Conservation (phyloP, 108 stramenopile genomes). For the Discostella stelligeroides region DNA sequence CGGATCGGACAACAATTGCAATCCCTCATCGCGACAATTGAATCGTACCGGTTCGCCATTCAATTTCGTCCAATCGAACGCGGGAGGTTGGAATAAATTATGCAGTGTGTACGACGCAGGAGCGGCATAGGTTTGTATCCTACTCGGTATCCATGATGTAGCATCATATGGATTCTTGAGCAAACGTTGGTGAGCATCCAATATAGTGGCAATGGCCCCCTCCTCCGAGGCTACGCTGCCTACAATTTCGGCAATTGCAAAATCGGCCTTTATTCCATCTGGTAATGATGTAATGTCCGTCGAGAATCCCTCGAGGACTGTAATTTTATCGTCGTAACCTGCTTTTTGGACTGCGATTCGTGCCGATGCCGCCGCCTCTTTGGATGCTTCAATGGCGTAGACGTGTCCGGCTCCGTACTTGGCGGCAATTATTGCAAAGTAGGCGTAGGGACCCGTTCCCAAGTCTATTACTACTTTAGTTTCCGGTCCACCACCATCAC, state of each 20-base stretch:
- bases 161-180: conserved; percentile 54
- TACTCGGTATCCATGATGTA: conserved; percentile 58
- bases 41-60: conserved; percentile 67
- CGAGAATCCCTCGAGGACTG: conserved; percentile 68
- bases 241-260: conserved; percentile 65
- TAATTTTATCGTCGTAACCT: conserved; percentile 57
- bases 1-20: conserved; percentile 62
- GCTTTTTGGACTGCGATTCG: conserved; percentile 36
- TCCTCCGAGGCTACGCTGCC: conserved; percentile 69
- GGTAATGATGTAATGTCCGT: conserved; percentile 58
- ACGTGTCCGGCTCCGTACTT: conserved; percentile 67
- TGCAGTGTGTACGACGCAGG: conserved; percentile 72
- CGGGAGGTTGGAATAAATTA: conserved; percentile 63
- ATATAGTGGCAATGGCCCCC: conserved; percentile 64
- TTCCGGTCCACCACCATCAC: conserved; percentile 37
- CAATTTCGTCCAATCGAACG: conserved; percentile 73
- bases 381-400: conserved; percentile 70
- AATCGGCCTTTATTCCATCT: conserved; percentile 56
- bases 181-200: conserved; percentile 57
- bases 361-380: conserved; percentile 50
- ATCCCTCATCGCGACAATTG: conserved; percentile 70
- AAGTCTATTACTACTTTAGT: conserved; percentile 60
- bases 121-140: conserved; percentile 59
- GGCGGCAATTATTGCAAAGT: conserved; percentile 72
- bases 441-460: conserved; percentile 72